phyloP scores from a whole-genome alignment of 345 rosid species.

The Populus alba region DNA sequence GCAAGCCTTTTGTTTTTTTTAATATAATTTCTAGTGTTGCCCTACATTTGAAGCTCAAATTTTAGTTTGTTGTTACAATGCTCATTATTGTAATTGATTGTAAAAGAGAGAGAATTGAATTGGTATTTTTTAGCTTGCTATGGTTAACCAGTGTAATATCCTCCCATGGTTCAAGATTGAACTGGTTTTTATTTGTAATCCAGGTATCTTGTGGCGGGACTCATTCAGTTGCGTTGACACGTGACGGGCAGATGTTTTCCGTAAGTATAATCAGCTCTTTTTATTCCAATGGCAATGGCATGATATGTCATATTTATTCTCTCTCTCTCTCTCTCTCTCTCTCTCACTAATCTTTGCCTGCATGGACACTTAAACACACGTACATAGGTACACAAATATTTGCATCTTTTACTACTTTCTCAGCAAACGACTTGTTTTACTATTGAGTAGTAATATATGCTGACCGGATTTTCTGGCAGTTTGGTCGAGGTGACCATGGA shows the following conservation, averaged over 20 bases:
- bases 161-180: not conserved
- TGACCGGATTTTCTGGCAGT: slow-evolving; percentile 44
- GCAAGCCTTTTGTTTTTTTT: not conserved
- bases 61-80: not conserved
- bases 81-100: not conserved
- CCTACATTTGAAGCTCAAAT: not conserved
- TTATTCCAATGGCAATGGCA: not conserved
- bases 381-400: not conserved
- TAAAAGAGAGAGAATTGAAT: not conserved
- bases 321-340: not conserved
- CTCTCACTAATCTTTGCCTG: not conserved
- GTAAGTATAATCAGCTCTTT: slow-evolving; percentile 46
- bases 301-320: not conserved
- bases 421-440: not conserved
- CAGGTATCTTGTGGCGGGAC: slow-evolving; percentile 99
- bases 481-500: slow-evolving; percentile 98
- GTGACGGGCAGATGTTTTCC: slow-evolving; percentile 80
- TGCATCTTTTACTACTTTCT: not conserved
- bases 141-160: not conserved
- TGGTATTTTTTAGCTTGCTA: not conserved
- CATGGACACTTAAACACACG: not conserved
- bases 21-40: not conserved
- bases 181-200: slow-evolving; percentile 11
- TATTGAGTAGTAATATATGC: not conserved
- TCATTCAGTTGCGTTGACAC: slow-evolving; percentile 91